phyloP scores from a whole-genome alignment of 345 rosid species.

The Camelina hispida region DNA sequence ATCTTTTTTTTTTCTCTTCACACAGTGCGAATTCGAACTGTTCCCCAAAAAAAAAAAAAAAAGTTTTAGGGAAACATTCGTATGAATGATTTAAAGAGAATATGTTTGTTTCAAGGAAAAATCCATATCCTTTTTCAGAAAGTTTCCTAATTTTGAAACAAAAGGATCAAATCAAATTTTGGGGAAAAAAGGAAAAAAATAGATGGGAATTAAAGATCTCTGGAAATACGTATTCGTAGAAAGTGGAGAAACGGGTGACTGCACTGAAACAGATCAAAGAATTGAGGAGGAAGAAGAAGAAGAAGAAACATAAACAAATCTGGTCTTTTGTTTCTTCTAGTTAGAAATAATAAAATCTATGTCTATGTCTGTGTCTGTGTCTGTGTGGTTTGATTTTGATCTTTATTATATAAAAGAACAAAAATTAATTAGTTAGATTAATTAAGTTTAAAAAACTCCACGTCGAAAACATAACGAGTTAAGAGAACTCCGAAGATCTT shows the following conservation, averaged over 20 bases:
- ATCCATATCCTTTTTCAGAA: not conserved
- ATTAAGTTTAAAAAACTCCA: slow-evolving; percentile 32
- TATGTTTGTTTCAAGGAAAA: not conserved
- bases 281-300: slow-evolving; percentile 1
- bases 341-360: not conserved
- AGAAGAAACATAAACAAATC: slow-evolving; percentile 42
- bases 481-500: slow-evolving; percentile 31
- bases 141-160: not conserved
- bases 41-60: slow-evolving; percentile 13
- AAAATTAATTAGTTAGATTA: slow-evolving; percentile 11
- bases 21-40: slow-evolving; percentile 5
- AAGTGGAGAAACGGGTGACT: slow-evolving; percentile 17
- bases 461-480: slow-evolving; percentile 30
- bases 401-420: slow-evolving; percentile 5
- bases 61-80: slow-evolving; percentile 39
- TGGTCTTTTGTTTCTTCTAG: slow-evolving; percentile 45
- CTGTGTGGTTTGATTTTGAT: slow-evolving; percentile 30
- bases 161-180: slow-evolving; percentile 8
- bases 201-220: slow-evolving; percentile 27
- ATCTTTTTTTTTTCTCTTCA: not conserved
- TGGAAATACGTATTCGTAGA: not conserved
- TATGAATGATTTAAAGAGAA: slow-evolving; percentile 13
- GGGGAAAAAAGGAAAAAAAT: not conserved
- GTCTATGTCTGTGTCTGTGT: not conserved
- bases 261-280: slow-evolving; percentile 36